Evolutionary conservation across 495 filamentous ascomycete species (phyloP).

Genomic region (Podospora comata): DNA sequence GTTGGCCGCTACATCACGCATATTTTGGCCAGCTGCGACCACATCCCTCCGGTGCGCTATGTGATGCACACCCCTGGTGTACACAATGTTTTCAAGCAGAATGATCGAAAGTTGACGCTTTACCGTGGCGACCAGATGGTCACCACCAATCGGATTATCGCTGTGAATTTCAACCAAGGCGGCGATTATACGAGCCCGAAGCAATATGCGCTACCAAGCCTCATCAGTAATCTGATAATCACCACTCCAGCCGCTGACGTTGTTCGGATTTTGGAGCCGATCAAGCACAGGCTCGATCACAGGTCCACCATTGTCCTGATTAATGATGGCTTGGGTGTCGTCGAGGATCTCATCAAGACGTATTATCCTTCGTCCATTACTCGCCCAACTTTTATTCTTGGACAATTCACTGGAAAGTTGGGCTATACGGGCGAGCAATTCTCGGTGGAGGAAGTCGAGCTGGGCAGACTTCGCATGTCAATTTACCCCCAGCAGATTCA

Average conservation of each 20-base stretch:
- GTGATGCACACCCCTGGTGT: conserved; percentile 27
- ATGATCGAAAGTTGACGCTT: conserved; percentile 26
- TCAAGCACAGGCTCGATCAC: conserved; percentile 64
- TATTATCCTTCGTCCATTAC: conserved; percentile 62
- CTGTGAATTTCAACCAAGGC: conserved; percentile 16
- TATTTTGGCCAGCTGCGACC: conserved; percentile 37
- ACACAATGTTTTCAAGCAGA: conserved; percentile 25
- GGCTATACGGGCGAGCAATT: conserved; percentile 45
- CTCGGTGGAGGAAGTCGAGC: conserved; percentile 58
- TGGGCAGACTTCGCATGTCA: conserved; percentile 30
- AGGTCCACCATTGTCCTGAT: conserved; percentile 75
- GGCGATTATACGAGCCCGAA: conserved; percentile 40
- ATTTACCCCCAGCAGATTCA: conserved; percentile 12
- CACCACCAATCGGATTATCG: conserved; percentile 20
- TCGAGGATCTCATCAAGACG: conserved; percentile 65
- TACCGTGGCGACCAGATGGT: conserved; percentile 15
- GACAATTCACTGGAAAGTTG: conserved; percentile 65
- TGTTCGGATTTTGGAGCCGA: conserved; percentile 50
- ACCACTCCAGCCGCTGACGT: conserved; percentile 59
- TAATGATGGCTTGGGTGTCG: conserved; percentile 77
- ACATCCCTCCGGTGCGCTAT: conserved; percentile 31
- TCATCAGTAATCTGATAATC: conserved; percentile 72
- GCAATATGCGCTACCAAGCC: conserved; percentile 29
- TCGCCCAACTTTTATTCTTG: conserved; percentile 73
- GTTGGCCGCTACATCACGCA: conserved; percentile 52